These are phyloP conservation scores for Boeremia exigua DNA, from an alignment of 2,329 filamentous ascomycete genomes.

Conservation along the genomic window DNA sequence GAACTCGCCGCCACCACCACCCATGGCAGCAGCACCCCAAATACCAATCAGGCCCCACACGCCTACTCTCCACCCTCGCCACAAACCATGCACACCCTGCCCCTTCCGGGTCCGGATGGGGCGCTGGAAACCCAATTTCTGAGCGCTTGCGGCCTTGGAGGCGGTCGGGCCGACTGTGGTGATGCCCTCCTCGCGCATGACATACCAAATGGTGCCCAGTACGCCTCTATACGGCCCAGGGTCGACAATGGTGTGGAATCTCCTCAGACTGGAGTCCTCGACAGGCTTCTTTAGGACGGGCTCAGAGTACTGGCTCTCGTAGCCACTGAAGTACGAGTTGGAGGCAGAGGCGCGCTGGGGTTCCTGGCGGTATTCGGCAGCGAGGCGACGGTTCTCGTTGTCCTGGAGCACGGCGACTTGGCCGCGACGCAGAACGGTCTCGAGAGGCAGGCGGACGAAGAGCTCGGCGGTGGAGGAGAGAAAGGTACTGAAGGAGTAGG, in stretches of 20 bases:
- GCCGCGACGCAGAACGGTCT: conserved; percentile 87
- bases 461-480: conserved; percentile 79
- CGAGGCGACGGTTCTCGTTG: conserved; percentile 39
- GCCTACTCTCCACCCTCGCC: conserved; percentile 77
- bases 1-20: conserved; percentile 48
- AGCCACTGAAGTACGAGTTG: conserved; percentile 1
- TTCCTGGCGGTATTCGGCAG: conserved; percentile 31
- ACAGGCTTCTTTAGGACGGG: conserved; percentile 17
- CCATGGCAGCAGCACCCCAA: conserved; percentile 71
- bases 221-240: conserved; percentile 84
- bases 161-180: conserved; percentile 39
- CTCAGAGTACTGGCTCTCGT: conserved; percentile 10
- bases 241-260: conserved; percentile 75
- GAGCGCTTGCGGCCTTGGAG: conserved; percentile 32
- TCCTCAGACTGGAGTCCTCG: conserved; percentile 37
- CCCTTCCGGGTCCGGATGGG: conserved; percentile 61
- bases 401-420: conserved; percentile 71
- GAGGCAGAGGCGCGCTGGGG: conserved; percentile 14
- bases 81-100: conserved; percentile 72
- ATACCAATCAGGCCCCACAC: conserved; percentile 79
- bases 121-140: conserved; percentile 37
- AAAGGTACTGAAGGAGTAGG: conserved; percentile 84
- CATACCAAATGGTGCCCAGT: conserved; percentile 87
- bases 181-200: conserved; percentile 81
- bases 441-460: conserved; percentile 85